Percentiles rank a stretch among this genome's conserved stretches.
Conservation (phyloP, 1,139 yeast genomes). For the Yamadazyma membranifaciens region DNA sequence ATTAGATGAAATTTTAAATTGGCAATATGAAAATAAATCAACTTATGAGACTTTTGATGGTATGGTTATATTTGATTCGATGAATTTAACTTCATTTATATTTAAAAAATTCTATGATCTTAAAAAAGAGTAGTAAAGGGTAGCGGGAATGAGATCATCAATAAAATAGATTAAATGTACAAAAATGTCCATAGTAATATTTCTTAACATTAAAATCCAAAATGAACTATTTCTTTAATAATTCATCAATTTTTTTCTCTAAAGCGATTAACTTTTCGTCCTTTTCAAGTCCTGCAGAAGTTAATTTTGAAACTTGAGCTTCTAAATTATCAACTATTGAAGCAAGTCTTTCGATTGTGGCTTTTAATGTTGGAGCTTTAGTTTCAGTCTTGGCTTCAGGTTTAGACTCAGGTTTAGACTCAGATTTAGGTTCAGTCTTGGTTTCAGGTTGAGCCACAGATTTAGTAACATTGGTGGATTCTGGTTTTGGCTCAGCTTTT, state of each 20-base stretch:
- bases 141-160: not conserved
- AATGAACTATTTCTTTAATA: slow-evolving; percentile 24
- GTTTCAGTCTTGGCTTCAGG: slow-evolving; percentile 15
- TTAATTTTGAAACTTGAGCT: slow-evolving; percentile 49
- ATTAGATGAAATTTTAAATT: slow-evolving; percentile 65
- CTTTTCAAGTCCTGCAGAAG: slow-evolving; percentile 56
- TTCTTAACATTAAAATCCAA: too few relatives aligned
- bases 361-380: slow-evolving; percentile 61
- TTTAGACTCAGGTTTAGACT: slow-evolving; percentile 9
- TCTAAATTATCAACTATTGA: slow-evolving; percentile 56
- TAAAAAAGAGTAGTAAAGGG: slow-evolving; percentile 18
- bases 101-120: slow-evolving; percentile 70
- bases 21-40: slow-evolving; percentile 61
- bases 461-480: too few relatives aligned
- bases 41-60: slow-evolving; percentile 60
- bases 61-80: slow-evolving; percentile 64
- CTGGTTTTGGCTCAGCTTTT: slow-evolving; percentile 3
- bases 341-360: slow-evolving; percentile 65
- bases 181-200: not conserved
- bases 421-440: slow-evolving; percentile 9
- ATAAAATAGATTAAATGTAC: slow-evolving; percentile 6
- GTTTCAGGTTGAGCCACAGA: slow-evolving; percentile 2
- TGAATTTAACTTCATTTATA: slow-evolving; percentile 62
- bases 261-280: slow-evolving; percentile 54
- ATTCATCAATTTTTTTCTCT: slow-evolving; percentile 41